Conservation (phyloP, 129 eudicot species). For the Apium graveolens region DNA sequence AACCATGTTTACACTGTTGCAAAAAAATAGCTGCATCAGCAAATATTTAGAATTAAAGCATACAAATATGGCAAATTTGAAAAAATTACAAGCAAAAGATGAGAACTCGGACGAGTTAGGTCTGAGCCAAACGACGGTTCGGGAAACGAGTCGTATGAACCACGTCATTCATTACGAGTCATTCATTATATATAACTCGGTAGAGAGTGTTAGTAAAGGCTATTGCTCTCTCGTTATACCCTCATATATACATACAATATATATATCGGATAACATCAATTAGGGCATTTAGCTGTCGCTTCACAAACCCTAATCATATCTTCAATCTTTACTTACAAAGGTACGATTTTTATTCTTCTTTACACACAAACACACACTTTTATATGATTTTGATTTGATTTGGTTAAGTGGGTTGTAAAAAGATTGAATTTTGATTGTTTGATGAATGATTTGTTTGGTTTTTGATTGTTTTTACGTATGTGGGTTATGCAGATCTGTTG, state of each 20-base stretch:
- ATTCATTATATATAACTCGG: conserved; percentile 3
- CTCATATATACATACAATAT: background rate
- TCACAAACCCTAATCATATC: conserved; percentile 1
- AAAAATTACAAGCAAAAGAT: background rate
- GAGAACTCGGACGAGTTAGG: conserved; percentile 1
- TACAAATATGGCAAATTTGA: background rate
- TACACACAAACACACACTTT: background rate
- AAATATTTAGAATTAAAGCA: background rate
- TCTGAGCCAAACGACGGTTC: background rate
- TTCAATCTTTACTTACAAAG: background rate
- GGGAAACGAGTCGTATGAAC: background rate
- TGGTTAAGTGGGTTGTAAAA: background rate
- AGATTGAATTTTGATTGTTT: background rate
- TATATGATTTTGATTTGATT: background rate
- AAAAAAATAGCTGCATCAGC: background rate
- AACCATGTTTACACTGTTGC: background rate
- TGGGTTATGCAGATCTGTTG: conserved; percentile 27
- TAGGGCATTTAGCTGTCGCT: background rate
- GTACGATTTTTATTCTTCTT: background rate
- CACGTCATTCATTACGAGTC: background rate
- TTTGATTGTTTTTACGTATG: background rate
- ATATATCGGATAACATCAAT: background rate
- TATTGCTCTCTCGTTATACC: background rate
- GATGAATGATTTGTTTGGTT: background rate
- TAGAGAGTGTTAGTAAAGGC: background rate